Percentiles rank a stretch among this genome's conserved stretches.
These are phyloP conservation scores for Venturia asperata DNA, from an alignment of 2,329 filamentous ascomycete genomes.

Conservation along the genomic window DNA sequence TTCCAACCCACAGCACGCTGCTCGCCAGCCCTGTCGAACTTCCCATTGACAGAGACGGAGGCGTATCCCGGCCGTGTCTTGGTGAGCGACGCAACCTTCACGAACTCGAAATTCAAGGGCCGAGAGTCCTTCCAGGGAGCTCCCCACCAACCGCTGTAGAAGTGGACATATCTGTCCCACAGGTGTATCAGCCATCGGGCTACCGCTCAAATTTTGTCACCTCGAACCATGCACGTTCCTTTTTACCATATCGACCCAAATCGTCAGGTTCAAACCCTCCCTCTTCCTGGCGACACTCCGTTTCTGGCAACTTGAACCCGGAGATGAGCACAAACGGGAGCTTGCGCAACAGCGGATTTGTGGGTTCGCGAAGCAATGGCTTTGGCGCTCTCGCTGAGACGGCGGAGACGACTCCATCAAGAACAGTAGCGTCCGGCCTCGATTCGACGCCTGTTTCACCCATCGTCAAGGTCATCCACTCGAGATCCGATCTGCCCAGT, in stretches of 20 bases:
- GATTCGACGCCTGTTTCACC: not conserved
- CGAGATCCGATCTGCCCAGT: not conserved
- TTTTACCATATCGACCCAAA: not conserved
- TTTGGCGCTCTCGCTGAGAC: not conserved
- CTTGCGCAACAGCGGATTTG: not conserved
- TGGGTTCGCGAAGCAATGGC: not conserved
- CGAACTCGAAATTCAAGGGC: not conserved
- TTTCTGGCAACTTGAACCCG: not conserved
- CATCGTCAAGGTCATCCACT: not conserved
- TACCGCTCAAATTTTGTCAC: constrained; percentile 1
- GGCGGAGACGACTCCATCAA: not conserved
- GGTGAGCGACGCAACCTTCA: not conserved
- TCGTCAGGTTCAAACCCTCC: not conserved
- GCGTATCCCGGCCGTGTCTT: not conserved
- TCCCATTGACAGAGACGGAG: not conserved
- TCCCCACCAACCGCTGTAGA: not conserved
- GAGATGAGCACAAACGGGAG: not conserved
- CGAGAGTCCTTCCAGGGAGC: not conserved
- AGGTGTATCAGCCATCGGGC: constrained; percentile 3
- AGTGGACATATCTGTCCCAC: not conserved
- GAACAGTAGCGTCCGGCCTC: not conserved
- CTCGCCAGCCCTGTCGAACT: constrained; percentile 9
- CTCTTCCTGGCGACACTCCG: not conserved
- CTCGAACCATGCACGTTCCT: not conserved
- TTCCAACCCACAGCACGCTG: constrained; percentile 2